These are phyloP conservation scores for Mortierella sp. DNA, from an alignment of 371 early-diverging fungal species.

Conservation along the genomic window DNA sequence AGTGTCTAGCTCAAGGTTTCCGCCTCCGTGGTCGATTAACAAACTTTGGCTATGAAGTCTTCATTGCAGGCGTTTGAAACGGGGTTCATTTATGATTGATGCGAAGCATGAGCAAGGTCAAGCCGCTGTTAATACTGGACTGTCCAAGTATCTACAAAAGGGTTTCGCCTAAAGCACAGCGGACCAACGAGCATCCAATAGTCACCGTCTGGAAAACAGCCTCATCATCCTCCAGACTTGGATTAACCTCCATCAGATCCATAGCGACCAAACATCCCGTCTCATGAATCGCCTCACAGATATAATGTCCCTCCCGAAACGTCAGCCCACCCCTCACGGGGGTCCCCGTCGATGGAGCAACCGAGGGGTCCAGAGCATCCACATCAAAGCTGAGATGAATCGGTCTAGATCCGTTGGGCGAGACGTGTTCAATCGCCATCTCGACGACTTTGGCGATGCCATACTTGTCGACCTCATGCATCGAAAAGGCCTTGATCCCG, in stretches of 20 bases:
- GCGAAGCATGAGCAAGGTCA: no score
- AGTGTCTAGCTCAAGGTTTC: no score
- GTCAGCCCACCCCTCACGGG: constrained; percentile 97
- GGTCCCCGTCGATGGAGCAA: constrained; percentile 94
- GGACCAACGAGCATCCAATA: constrained; percentile 86
- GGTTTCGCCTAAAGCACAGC: constrained; percentile 84
- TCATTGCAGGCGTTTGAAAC: no score
- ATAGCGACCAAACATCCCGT: constrained; percentile 91
- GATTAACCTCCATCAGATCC: constrained; percentile 95
- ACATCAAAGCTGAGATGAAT: constrained; percentile 96
- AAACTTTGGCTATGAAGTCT: no score
- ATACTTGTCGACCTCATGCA: constrained; percentile 95
- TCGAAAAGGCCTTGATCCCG: constrained; percentile 91
- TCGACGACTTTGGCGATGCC: constrained; percentile 94
- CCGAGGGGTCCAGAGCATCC: constrained; percentile 93
- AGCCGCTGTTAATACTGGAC: no score
- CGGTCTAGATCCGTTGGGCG: constrained; percentile 84
- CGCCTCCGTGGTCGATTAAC: no score
- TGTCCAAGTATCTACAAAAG: constrained; percentile 57
- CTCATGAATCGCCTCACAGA: constrained; percentile 90
- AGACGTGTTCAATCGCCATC: constrained; percentile 91
- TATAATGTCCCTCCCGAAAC: constrained; percentile 89
- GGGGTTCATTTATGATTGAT: no score
- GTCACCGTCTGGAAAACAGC: constrained; percentile 84
- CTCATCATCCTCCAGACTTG: constrained; percentile 79